Evolutionary conservation across 208 protist genomes (phyloP).

Genomic region (Kentomonas sorsogonicus): DNA sequence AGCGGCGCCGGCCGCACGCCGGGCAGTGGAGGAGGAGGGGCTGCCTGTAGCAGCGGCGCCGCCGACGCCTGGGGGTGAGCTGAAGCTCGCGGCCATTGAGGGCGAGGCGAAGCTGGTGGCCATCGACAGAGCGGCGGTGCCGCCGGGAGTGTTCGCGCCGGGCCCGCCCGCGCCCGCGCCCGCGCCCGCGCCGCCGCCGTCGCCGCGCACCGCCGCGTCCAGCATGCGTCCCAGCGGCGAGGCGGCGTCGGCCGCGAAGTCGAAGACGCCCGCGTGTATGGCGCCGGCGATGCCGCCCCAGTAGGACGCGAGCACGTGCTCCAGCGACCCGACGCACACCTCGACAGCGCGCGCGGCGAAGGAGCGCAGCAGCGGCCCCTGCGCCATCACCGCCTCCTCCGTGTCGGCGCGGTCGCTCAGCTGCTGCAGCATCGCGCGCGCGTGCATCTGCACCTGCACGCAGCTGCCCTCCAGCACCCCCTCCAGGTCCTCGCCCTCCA

Average conservation of each 20-base stretch:
- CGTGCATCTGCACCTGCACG: conserved; percentile 58
- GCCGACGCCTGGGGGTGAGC: background rate
- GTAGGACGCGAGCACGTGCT: conserved; percentile 72
- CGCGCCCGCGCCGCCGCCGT: background rate
- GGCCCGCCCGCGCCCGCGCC: background rate
- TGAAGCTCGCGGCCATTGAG: background rate
- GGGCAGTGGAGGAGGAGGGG: background rate
- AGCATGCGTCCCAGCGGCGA: conserved; percentile 37
- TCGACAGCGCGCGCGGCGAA: conserved; percentile 51
- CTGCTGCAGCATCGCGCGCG: conserved; percentile 48
- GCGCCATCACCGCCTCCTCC: conserved; percentile 44
- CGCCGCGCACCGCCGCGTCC: conserved; percentile 15
- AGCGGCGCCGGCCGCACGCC: background rate
- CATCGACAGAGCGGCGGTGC: background rate
- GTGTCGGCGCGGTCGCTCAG: conserved; percentile 47
- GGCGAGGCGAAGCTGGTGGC: background rate
- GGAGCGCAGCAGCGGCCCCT: conserved; percentile 33
- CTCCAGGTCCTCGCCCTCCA: conserved; percentile 53
- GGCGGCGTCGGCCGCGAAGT: conserved; percentile 40
- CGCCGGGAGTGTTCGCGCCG: background rate
- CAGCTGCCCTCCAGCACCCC: conserved; percentile 63
- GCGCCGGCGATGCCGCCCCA: conserved; percentile 76
- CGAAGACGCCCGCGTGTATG: conserved; percentile 62
- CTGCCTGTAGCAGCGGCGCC: background rate
- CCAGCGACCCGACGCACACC: conserved; percentile 53